Evolutionary conservation across 129 eudicot species (phyloP).

Genomic region (Saussurea involucrata): DNA sequence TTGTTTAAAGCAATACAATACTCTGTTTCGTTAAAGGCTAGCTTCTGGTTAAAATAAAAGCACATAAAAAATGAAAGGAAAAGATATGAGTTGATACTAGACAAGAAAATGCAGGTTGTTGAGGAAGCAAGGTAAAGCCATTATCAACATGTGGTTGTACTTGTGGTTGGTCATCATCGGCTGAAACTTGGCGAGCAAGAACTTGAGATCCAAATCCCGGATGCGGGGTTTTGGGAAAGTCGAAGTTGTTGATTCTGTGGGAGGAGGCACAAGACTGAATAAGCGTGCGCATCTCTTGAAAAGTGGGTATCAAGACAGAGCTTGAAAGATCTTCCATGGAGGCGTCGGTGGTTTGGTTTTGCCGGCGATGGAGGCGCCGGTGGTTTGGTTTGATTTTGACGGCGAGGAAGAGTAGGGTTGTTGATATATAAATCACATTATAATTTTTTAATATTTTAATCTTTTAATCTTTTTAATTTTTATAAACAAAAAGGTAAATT

Average conservation of each 20-base stretch:
- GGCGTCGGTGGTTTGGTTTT: too few species aligned
- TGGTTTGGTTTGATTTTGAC: too few species aligned
- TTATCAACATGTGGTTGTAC: constrained; percentile 20
- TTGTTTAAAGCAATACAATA: too few species aligned
- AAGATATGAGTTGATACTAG: constrained; percentile 27
- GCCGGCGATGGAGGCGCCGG: too few species aligned
- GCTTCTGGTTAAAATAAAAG: too few species aligned
- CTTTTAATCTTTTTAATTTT: too few species aligned
- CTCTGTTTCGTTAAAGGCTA: too few species aligned
- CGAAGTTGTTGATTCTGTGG: neutral
- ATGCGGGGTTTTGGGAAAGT: neutral
- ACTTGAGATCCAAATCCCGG: constrained; percentile 8
- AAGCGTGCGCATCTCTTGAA: constrained; percentile 20
- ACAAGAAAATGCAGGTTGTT: constrained; percentile 13
- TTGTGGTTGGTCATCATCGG: constrained; percentile 22
- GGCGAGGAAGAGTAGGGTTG: too few species aligned
- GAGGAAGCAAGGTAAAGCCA: constrained; percentile 10
- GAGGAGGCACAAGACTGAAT: neutral
- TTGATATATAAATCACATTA: too few species aligned
- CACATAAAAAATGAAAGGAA: neutral
- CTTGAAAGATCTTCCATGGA: constrained; percentile 57
- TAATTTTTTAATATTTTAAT: too few species aligned
- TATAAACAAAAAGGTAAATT: too few species aligned
- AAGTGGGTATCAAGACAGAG: constrained; percentile 23
- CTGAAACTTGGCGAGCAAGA: constrained; percentile 26